These are phyloP conservation scores for Porcisia hertigi DNA, from an alignment of 208 protist genomes.

Conservation along the genomic window DNA sequence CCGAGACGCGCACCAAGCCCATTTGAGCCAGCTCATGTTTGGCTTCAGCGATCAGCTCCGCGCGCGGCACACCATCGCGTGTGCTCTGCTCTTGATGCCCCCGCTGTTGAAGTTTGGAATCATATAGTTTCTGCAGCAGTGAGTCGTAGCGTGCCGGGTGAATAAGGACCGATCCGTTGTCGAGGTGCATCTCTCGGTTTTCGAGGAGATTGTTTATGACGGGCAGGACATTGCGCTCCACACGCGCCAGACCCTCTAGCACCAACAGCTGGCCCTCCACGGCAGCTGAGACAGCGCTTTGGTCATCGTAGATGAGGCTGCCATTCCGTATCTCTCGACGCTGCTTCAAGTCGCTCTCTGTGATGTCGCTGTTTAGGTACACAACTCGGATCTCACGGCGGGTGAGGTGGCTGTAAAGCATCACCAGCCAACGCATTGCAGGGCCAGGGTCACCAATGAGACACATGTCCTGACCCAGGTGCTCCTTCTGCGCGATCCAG, in stretches of 20 bases:
- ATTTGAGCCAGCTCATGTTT: conserved; percentile 60
- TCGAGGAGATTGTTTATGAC: conserved; percentile 96
- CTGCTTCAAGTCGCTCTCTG: conserved; percentile 95
- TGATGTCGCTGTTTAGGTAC: conserved; percentile 93
- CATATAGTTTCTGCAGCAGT: conserved; percentile 62
- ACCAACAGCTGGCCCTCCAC: conserved; percentile 91
- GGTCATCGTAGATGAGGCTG: conserved; percentile 90
- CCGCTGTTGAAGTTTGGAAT: conserved; percentile 18
- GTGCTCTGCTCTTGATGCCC: neutral
- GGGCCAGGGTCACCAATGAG: conserved; percentile 93
- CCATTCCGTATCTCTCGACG: conserved; percentile 90
- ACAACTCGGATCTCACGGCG: conserved; percentile 89
- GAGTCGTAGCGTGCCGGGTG: conserved; percentile 88
- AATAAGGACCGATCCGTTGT: conserved; percentile 93
- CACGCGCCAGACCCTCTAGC: conserved; percentile 94
- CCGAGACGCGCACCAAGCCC: conserved; percentile 87
- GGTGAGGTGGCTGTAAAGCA: conserved; percentile 72
- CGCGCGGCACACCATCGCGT: neutral
- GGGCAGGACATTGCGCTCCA: conserved; percentile 94
- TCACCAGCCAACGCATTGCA: conserved; percentile 82
- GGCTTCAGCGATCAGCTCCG: conserved; percentile 32
- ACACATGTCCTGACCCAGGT: conserved; percentile 94
- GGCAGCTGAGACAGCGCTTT: conserved; percentile 92
- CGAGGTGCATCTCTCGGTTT: conserved; percentile 96
- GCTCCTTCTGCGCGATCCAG: conserved; percentile 94